Conservation (phyloP, 352 stramenopile genomes). For the Stramenopiles sp. region DNA sequence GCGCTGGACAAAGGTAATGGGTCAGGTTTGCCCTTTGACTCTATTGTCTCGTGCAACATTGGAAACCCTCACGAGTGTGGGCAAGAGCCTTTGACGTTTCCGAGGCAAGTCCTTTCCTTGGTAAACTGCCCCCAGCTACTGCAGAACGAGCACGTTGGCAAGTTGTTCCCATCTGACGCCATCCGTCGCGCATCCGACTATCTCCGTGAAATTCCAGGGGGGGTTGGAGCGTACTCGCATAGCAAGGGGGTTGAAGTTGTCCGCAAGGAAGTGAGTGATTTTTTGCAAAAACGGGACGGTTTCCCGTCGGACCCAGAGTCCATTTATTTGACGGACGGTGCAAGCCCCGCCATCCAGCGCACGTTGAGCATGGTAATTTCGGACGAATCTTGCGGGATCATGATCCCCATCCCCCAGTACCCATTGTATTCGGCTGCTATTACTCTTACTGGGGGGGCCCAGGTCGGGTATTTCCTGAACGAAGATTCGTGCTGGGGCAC, state of each 20-base stretch:
- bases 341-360: conserved; percentile 30
- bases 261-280: conserved; percentile 63
- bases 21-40: conserved; percentile 57
- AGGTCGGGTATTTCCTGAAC: conserved; percentile 91
- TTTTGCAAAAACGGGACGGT: conserved; percentile 60
- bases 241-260: conserved; percentile 62
- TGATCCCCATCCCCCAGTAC: conserved; percentile 97
- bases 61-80: conserved; percentile 86
- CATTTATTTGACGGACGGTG: background rate
- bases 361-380: conserved; percentile 70
- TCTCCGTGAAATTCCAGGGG: conserved; percentile 52
- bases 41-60: conserved; percentile 93
- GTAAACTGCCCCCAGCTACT: conserved; percentile 62
- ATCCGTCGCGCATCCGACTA: conserved; percentile 64
- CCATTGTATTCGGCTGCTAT: conserved; percentile 95
- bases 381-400: conserved; percentile 53
- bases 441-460: conserved; percentile 69
- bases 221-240: conserved; percentile 72
- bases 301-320: conserved; percentile 50
- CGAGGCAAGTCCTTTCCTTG: conserved; percentile 58
- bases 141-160: conserved; percentile 43
- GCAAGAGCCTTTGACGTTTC: conserved; percentile 73
- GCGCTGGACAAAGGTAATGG: conserved; percentile 39
- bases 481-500: conserved; percentile 78
- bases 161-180: conserved; percentile 55